phyloP scores from a whole-genome alignment of 1,284 basidiomycete species.

The Trametes versicolor region DNA sequence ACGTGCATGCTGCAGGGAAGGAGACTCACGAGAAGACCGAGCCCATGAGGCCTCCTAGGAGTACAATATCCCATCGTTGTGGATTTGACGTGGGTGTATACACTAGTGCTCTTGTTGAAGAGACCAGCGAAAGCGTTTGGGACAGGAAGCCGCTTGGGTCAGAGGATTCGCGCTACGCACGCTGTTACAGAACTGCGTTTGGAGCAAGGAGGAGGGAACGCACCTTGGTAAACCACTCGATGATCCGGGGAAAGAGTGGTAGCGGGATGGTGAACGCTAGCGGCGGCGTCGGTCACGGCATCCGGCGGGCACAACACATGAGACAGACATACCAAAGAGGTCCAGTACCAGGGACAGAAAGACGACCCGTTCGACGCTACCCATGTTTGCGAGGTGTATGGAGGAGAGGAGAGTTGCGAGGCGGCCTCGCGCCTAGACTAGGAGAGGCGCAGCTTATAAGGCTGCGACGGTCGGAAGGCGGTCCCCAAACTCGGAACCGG shows the following conservation, averaged over 20 bases:
- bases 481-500: slow-evolving; percentile 3
- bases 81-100: slow-evolving; percentile 70
- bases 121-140: slow-evolving; percentile 70
- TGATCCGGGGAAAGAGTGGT: slow-evolving; percentile 88
- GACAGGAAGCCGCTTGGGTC: slow-evolving; percentile 76
- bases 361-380: slow-evolving; percentile 78
- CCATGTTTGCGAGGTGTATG: slow-evolving; percentile 51
- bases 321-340: slow-evolving; percentile 70
- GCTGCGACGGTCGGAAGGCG: slow-evolving; percentile 21
- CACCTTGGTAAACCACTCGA: slow-evolving; percentile 89
- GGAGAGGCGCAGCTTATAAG: slow-evolving; percentile 19
- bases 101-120: slow-evolving; percentile 68
- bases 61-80: slow-evolving; percentile 83
- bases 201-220: slow-evolving; percentile 32
- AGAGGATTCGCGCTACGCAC: slow-evolving; percentile 70
- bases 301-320: neutral
- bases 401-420: slow-evolving; percentile 11
- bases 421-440: slow-evolving; percentile 11
- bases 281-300: slow-evolving; percentile 6
- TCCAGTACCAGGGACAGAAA: slow-evolving; percentile 87
- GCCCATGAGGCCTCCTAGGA: slow-evolving; percentile 89
- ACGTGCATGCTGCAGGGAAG: neutral
- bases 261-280: slow-evolving; percentile 94
- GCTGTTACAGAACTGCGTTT: neutral
- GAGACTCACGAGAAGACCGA: slow-evolving; percentile 85